Evolutionary conservation across 2,329 filamentous ascomycete species (phyloP).

Genomic region (Cladosporium austrohemisphaericum): DNA sequence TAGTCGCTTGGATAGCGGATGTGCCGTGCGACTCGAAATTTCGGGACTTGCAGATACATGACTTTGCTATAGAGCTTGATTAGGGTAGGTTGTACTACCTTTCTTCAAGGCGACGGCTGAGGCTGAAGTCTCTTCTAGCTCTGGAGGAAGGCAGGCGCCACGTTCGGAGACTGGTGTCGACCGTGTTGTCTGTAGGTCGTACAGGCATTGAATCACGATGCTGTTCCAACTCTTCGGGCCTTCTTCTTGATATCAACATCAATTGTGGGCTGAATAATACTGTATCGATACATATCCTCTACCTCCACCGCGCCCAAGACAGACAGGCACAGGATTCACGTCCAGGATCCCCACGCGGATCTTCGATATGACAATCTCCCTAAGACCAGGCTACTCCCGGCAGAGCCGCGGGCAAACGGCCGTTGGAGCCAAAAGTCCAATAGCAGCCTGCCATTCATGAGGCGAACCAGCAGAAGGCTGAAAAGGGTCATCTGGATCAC

Average conservation of each 20-base stretch:
- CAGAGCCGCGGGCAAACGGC: background rate
- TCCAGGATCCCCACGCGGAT: background rate
- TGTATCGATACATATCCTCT: too few species aligned
- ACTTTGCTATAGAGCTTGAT: background rate
- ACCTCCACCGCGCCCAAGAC: too few species aligned
- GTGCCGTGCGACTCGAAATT: constrained; percentile 7
- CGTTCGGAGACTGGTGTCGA: background rate
- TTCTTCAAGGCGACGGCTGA: background rate
- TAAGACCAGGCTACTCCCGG: background rate
- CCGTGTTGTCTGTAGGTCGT: too few species aligned
- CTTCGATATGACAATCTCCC: constrained; percentile 7
- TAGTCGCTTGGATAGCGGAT: background rate
- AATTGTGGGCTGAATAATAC: too few species aligned
- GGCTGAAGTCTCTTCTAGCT: constrained; percentile 1
- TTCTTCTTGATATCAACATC: too few species aligned
- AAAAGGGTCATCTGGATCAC: background rate
- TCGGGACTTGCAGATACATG: constrained; percentile 7
- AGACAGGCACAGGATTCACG: constrained; percentile 13
- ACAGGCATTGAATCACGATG: too few species aligned
- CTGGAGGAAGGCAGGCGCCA: constrained; percentile 3
- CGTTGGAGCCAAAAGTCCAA: background rate
- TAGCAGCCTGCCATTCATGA: background rate
- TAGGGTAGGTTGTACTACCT: background rate
- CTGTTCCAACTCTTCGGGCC: too few species aligned
- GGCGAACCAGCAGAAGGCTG: background rate